A percentile compares a stretch with the other conserved stretches of the same genome.
Conservation (phyloP, 2,329 filamentous ascomycete genomes). For the Alternaria novae-zelandiae region DNA sequence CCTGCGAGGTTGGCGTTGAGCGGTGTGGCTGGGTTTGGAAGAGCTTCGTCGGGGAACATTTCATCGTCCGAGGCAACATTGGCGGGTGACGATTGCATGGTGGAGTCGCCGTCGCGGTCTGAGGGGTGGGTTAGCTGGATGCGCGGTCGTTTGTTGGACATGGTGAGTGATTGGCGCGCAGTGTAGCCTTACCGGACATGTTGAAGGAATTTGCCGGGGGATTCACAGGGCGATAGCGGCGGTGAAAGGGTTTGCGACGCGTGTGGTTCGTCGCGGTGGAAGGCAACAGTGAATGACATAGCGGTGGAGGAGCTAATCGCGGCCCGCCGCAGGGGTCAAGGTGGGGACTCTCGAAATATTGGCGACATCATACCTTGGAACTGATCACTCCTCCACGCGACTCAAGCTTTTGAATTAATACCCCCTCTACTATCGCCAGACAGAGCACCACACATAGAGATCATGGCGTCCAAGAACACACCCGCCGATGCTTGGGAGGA, state of each 20-base stretch:
- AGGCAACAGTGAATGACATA: slow-evolving; percentile 18
- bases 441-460: slow-evolving; percentile 42
- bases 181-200: slow-evolving; percentile 19
- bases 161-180: slow-evolving; percentile 1
- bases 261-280: neutral
- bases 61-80: slow-evolving; percentile 45
- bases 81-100: slow-evolving; percentile 59
- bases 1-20: slow-evolving; percentile 37
- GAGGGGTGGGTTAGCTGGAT: slow-evolving; percentile 21
- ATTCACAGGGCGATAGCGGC: neutral
- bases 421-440: neutral
- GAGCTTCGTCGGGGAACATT: slow-evolving; percentile 53
- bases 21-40: slow-evolving; percentile 50
- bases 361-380: slow-evolving; percentile 8
- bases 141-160: slow-evolving; percentile 18
- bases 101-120: slow-evolving; percentile 63
- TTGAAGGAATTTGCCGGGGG: neutral
- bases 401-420: neutral
- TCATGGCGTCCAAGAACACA: slow-evolving; percentile 45
- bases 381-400: neutral
- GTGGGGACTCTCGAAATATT: slow-evolving; percentile 15
- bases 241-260: slow-evolving; percentile 7
- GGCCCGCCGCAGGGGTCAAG: slow-evolving; percentile 18
- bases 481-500: slow-evolving; percentile 79
- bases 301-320: slow-evolving; percentile 6